A percentile compares a stretch with the other conserved stretches of the same genome.
Conservation (phyloP, 2,329 filamentous ascomycete species). For the Pseudogymnoascus sp. region DNA sequence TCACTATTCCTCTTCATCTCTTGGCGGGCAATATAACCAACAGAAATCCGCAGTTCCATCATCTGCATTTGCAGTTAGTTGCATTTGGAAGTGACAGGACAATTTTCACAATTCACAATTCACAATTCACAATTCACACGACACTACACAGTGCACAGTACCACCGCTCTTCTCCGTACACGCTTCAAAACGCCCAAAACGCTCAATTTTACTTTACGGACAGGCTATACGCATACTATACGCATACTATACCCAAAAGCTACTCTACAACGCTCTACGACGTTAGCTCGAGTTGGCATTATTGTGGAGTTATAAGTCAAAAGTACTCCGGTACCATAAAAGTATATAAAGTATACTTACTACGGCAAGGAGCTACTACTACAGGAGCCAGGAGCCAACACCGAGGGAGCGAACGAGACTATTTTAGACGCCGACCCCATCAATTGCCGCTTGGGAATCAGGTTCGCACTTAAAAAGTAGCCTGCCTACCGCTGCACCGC, state of each 20-base stretch:
- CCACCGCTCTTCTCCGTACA: no score
- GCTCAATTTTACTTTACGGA: neutral
- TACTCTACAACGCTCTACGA: neutral
- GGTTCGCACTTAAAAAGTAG: conserved; percentile 6
- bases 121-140: neutral
- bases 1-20: no score
- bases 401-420: neutral
- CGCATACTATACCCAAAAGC: neutral
- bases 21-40: no score
- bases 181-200: no score
- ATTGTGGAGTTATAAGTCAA: neutral
- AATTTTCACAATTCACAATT: neutral
- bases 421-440: conserved; percentile 9
- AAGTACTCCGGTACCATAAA: neutral
- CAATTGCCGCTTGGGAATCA: conserved; percentile 10
- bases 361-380: no score
- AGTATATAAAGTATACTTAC: neutral
- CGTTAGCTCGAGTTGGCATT: neutral
- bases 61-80: no score
- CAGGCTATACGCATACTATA: neutral
- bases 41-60: no score
- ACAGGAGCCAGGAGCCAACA: neutral
- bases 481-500: neutral
- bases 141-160: no score
- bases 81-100: no score